Percentiles rank a stretch among this genome's conserved stretches.
phyloP scores from a whole-genome alignment of 2,329 filamentous ascomycete genomes.

The Salinomyces thailandicus region DNA sequence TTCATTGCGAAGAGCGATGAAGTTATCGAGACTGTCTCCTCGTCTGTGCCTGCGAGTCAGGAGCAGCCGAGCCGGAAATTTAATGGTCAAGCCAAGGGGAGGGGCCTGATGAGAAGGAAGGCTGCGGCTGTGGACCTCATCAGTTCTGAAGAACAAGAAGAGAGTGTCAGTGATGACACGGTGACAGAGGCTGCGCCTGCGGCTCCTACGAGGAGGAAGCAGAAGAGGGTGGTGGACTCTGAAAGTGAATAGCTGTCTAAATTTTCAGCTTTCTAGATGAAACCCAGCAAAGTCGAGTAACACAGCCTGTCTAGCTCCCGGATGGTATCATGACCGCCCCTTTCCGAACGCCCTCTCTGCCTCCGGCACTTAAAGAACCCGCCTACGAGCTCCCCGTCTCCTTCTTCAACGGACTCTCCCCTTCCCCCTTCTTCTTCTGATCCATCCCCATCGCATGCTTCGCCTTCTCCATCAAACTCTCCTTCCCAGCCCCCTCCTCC shows the following conservation, averaged over 20 bases:
- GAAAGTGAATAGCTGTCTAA: conserved; percentile 8
- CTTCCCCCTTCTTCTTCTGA: conserved; percentile 15
- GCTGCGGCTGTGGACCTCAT: not conserved
- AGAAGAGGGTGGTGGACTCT: conserved; percentile 11
- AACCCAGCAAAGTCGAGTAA: no score
- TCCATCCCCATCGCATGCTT: conserved; percentile 29
- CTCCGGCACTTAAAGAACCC: no score
- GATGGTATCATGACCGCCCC: no score
- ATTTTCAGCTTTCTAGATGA: not conserved
- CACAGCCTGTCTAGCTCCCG: no score
- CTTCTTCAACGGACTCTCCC: conserved; percentile 4
- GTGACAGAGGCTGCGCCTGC: not conserved
- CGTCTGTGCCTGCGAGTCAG: conserved; percentile 14
- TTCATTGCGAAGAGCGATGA: conserved; percentile 38
- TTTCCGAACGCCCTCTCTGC: no score
- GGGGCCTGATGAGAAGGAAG: not conserved
- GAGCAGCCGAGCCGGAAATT: not conserved
- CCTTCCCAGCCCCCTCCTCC: conserved; percentile 14
- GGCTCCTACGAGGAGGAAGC: conserved; percentile 6
- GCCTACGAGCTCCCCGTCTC: not conserved
- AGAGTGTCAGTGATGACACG: conserved; percentile 2
- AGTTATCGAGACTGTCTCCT: conserved; percentile 23
- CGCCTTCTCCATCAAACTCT: conserved; percentile 34
- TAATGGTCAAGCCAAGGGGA: not conserved
- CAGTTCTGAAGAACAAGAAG: not conserved